Evolutionary conservation across 352 stramenopile species (phyloP).

Genomic region (Blastocystis sp.): DNA sequence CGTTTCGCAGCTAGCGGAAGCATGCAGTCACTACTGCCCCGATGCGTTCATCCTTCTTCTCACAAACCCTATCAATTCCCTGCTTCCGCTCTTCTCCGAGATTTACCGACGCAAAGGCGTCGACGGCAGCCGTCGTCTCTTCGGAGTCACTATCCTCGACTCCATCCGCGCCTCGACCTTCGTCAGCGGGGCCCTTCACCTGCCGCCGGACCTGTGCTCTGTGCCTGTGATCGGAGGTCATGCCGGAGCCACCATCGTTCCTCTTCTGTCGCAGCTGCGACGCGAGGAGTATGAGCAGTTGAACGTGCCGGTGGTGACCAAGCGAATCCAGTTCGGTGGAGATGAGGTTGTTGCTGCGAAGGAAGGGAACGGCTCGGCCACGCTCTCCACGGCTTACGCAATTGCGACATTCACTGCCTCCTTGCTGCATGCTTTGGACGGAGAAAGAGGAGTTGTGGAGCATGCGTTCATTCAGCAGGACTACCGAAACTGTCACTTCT

Average conservation of each 20-base stretch:
- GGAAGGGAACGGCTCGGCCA: slow-evolving; percentile 88
- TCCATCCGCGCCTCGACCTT: slow-evolving; percentile 55
- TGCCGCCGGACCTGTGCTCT: slow-evolving; percentile 75
- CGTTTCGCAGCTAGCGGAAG: slow-evolving; percentile 89
- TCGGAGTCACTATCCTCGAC: slow-evolving; percentile 64
- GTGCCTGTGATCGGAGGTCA: slow-evolving; percentile 96
- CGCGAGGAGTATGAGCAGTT: not conserved
- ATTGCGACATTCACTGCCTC: slow-evolving; percentile 87
- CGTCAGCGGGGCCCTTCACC: not conserved
- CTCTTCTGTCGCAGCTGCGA: slow-evolving; percentile 87
- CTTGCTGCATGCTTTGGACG: slow-evolving; percentile 89
- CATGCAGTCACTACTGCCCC: slow-evolving; percentile 86
- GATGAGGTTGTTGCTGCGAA: slow-evolving; percentile 93
- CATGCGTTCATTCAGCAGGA: slow-evolving; percentile 94
- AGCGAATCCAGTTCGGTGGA: slow-evolving; percentile 90
- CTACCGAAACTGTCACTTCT: slow-evolving; percentile 90
- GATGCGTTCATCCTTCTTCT: slow-evolving; percentile 94
- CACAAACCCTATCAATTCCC: slow-evolving; percentile 98
- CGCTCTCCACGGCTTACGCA: slow-evolving; percentile 97
- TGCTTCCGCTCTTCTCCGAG: slow-evolving; percentile 96
- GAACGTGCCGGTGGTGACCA: slow-evolving; percentile 83
- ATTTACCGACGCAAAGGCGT: slow-evolving; percentile 88
- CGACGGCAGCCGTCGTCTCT: slow-evolving; percentile 48
- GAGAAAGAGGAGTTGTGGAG: slow-evolving; percentile 88
- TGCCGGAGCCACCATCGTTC: slow-evolving; percentile 97